These are phyloP conservation scores for Auriscalpium vulgare DNA, from an alignment of 768 basidiomycete genomes.

Conservation along the genomic window DNA sequence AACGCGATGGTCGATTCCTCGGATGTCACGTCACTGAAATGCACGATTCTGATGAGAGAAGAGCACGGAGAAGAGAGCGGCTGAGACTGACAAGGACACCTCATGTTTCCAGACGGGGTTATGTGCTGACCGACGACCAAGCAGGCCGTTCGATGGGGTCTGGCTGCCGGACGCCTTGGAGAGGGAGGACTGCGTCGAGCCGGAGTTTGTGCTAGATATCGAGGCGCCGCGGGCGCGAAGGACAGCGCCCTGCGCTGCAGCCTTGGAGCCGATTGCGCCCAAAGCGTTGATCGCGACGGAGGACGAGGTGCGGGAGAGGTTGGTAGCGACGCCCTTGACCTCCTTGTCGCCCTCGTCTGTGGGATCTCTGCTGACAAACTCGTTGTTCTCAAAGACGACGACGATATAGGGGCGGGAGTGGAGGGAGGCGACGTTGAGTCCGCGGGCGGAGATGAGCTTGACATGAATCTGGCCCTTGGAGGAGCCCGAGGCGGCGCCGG, in stretches of 20 bases:
- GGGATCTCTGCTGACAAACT: conserved; percentile 90
- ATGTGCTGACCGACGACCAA: conserved; percentile 53
- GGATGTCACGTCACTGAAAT: conserved; percentile 83
- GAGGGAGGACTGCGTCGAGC: conserved; percentile 13
- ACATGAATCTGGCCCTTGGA: conserved; percentile 82
- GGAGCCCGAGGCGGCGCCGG: conserved; percentile 23
- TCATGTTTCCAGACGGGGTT: conserved; percentile 99
- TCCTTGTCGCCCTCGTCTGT: conserved; percentile 82
- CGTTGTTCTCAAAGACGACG: conserved; percentile 98
- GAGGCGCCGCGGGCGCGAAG: conserved; percentile 8
- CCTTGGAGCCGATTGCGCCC: conserved; percentile 49
- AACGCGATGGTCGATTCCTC: conserved; percentile 76
- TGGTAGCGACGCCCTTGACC: conserved; percentile 71
- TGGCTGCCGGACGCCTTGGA: conserved; percentile 19
- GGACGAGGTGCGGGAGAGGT: conserved; percentile 47
- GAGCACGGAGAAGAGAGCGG: background rate
- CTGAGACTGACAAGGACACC: conserved; percentile 81
- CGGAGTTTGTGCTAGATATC: conserved; percentile 8
- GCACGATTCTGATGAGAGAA: conserved; percentile 3
- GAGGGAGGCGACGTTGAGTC: conserved; percentile 62
- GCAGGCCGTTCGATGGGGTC: conserved; percentile 34
- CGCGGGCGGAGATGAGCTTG: conserved; percentile 89
- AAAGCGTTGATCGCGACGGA: conserved; percentile 61
- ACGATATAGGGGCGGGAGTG: conserved; percentile 84
- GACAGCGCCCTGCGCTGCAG: conserved; percentile 22